phyloP scores from a whole-genome alignment of 2,329 filamentous ascomycete species.

The Trichoderma harzianum region DNA sequence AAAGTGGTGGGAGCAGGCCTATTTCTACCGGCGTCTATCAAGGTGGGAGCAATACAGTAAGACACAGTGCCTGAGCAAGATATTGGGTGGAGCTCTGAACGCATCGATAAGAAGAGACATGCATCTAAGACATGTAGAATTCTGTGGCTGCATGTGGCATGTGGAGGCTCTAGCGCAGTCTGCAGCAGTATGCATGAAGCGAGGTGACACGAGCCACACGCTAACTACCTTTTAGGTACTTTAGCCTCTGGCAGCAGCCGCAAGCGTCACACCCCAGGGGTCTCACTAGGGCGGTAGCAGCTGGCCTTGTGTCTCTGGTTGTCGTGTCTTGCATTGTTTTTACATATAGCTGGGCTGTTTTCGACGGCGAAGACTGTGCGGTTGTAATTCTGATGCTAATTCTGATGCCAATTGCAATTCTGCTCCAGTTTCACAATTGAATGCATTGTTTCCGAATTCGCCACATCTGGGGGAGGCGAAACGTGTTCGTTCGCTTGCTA shows the following conservation, averaged over 20 bases:
- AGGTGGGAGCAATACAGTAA: constrained; percentile 14
- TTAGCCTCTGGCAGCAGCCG: constrained; percentile 12
- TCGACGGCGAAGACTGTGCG: neutral
- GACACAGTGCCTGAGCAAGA: neutral
- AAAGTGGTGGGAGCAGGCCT: constrained; percentile 18
- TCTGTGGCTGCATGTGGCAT: neutral
- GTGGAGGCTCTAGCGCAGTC: neutral
- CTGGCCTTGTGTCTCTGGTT: neutral
- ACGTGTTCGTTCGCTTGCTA: neutral
- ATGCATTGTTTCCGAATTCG: neutral
- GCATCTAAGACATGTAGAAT: constrained; percentile 1
- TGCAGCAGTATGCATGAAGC: neutral
- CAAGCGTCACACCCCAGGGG: constrained; percentile 9
- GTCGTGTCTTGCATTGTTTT: neutral
- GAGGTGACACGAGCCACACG: constrained; percentile 9
- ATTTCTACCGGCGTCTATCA: constrained; percentile 20
- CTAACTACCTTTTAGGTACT: neutral
- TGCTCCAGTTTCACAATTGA: neutral
- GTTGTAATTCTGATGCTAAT: neutral
- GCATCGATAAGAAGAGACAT: constrained; percentile 18
- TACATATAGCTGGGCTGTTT: neutral
- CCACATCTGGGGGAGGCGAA: neutral
- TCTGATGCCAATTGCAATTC: neutral
- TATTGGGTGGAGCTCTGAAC: neutral
- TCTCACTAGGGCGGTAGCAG: neutral